Base-by-base conservation (phyloP, 2,329 filamentous ascomycete genomes). In the Phoma sp. region DNA sequence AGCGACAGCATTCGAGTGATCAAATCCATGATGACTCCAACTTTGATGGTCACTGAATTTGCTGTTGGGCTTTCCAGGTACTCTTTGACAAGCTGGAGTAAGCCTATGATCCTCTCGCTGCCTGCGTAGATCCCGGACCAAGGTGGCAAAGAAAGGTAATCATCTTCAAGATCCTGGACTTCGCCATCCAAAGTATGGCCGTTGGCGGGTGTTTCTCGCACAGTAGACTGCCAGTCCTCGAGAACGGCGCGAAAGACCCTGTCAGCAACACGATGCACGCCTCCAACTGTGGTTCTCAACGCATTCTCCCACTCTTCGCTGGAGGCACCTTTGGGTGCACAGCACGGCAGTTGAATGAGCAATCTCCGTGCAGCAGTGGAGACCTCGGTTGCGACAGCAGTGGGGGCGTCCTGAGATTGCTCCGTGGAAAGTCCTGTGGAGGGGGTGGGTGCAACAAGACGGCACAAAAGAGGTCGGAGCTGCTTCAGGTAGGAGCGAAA, bases 41-140 rank as follows among this genome's bases (percentile, higher is more conserved):
- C 65, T 0, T 89, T 89, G 6, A 96, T 76, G 6, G 82, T 80
- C 6, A 96, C 85, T 2, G 86, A 74, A 1, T 82, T 80, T 41
- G 88, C 84, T 0, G 91, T 94, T 13, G 85, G 79, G 43, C 80
- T 85, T 19, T 78, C 78, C 41, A 96, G 74, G 62, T 88, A 87
- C 27, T 84, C 81, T 24, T 83, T 81, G 27, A 96, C 75, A 39
- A 90, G 80, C 31, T 81, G 78, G 22, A 96, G 76, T 4, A 96
- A 79, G 6, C 85, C 84, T 13, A 84, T 72, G 2, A 96, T 75
- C 49, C 91, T 84, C 69, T 92, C 85, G 15, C 85, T 78, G 6
- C 94, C 94, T 21, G 88, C 84, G 59, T 84, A 82, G n/a, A 96
- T 78, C 9, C 92, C 91, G 12, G 77, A 80, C 93, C 93, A 97